A percentile compares a stretch with the other conserved stretches of the same genome.
Conservation (phyloP, 2,329 filamentous ascomycete genomes). For the Emmonsia crescens region DNA sequence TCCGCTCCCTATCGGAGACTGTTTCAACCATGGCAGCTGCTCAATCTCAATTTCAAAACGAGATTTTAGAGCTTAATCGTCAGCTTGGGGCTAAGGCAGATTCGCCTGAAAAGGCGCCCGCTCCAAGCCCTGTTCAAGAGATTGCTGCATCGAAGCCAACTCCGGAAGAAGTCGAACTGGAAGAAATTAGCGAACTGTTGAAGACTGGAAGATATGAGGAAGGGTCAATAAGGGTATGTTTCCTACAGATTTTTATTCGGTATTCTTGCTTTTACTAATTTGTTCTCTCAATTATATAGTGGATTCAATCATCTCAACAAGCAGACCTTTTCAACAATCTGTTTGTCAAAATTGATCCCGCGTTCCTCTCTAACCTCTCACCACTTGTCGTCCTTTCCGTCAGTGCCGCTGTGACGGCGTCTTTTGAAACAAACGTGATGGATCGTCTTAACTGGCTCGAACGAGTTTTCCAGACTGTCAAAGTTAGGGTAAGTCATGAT, state of each 20-base stretch:
- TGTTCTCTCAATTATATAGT: conserved; percentile 30
- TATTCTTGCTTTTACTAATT: conserved; percentile 1
- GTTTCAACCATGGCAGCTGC: conserved; percentile 34
- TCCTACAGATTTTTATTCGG: neutral
- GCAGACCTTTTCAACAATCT: conserved; percentile 51
- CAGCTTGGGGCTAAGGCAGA: conserved; percentile 17
- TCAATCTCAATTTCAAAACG: conserved; percentile 32
- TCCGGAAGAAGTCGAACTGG: conserved; percentile 31
- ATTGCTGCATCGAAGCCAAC: conserved; percentile 12
- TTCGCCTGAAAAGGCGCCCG: conserved; percentile 10
- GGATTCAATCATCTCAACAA: conserved; percentile 52
- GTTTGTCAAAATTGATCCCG: conserved; percentile 47
- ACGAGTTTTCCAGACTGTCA: conserved; percentile 43
- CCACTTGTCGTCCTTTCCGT: conserved; percentile 51
- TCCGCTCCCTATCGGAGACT: conserved; percentile 45
- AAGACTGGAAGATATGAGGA: conserved; percentile 32
- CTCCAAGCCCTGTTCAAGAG: conserved; percentile 14
- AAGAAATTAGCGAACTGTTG: conserved; percentile 33
- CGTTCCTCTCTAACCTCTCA: conserved; percentile 45
- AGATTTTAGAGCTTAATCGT: conserved; percentile 29
- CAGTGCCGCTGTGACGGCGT: conserved; percentile 50
- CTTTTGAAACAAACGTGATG: conserved; percentile 41
- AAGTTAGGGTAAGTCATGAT: conserved; percentile 38
- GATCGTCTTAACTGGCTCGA: conserved; percentile 51
- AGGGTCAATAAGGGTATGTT: conserved; percentile 35